Conservation (phyloP, 73 alveolate species). For the Tetrahymena borealis region DNA sequence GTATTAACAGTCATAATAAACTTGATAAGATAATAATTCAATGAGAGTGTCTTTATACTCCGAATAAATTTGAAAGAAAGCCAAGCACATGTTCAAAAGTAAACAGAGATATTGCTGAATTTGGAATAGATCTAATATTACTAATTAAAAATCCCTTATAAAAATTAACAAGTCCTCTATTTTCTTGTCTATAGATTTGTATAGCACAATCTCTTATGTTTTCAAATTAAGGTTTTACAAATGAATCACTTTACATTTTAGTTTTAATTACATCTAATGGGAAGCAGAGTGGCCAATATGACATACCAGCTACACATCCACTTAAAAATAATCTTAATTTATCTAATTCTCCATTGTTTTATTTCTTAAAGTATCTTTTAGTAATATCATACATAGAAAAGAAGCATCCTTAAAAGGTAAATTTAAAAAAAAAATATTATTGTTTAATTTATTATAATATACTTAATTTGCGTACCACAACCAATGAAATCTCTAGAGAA, state of each 20-base stretch:
- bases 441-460: too few relatives aligned
- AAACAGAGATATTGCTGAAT: background rate
- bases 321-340: background rate
- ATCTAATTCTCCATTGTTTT: background rate
- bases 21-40: background rate
- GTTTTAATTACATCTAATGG: background rate
- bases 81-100: background rate
- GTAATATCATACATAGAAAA: background rate
- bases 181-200: background rate
- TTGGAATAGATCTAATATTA: background rate
- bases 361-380: background rate
- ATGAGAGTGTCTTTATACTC: background rate
- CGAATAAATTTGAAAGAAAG: background rate
- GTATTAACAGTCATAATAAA: too few relatives aligned
- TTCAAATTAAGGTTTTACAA: background rate
- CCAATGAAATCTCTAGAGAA: background rate
- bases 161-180: background rate
- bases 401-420: background rate
- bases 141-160: background rate
- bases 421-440: too few relatives aligned
- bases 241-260: background rate
- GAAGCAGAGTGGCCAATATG: background rate
- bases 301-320: constrained; percentile 3
- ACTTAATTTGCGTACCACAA: background rate
- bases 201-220: background rate